Conservation (phyloP, 495 filamentous ascomycete genomes). For the Parmelia sp. region DNA sequence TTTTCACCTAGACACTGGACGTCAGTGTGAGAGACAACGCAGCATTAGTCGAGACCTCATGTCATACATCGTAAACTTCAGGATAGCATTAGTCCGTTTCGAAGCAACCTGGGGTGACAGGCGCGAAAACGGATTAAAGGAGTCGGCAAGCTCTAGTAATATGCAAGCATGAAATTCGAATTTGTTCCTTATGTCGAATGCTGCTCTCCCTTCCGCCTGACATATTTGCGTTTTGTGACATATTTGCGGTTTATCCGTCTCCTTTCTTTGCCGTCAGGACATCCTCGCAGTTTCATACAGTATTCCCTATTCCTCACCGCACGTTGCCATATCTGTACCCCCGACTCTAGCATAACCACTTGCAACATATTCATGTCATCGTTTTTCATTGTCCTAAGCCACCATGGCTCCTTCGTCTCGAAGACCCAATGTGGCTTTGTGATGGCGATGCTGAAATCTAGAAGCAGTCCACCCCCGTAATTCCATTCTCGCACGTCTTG, state of each 20-base stretch:
- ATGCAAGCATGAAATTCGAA: neutral
- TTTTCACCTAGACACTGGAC: neutral
- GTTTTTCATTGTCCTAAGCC: neutral
- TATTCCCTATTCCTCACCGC: neutral
- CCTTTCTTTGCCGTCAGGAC: neutral
- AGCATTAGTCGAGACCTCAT: neutral
- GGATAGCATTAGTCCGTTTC: neutral
- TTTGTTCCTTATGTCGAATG: neutral
- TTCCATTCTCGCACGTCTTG: constrained; percentile 14
- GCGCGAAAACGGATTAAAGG: neutral
- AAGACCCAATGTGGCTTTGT: constrained; percentile 19
- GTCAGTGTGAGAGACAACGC: neutral
- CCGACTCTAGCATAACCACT: neutral
- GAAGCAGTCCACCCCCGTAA: constrained; percentile 17
- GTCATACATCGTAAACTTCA: neutral
- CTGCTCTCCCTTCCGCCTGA: neutral
- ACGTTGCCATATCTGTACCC: neutral
- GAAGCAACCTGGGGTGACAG: neutral
- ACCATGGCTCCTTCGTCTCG: constrained; percentile 2
- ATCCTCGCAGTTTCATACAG: neutral
- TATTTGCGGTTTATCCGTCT: neutral
- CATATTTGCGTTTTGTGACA: constrained; percentile 1
- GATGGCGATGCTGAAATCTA: constrained; percentile 20
- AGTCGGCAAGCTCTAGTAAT: constrained; percentile 2
- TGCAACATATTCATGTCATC: neutral